Evolutionary conservation across 2,329 filamentous ascomycete genomes (phyloP), one percentile per base, ranked within the genome.

Genomic region (Zymoseptoria brevis): DNA sequence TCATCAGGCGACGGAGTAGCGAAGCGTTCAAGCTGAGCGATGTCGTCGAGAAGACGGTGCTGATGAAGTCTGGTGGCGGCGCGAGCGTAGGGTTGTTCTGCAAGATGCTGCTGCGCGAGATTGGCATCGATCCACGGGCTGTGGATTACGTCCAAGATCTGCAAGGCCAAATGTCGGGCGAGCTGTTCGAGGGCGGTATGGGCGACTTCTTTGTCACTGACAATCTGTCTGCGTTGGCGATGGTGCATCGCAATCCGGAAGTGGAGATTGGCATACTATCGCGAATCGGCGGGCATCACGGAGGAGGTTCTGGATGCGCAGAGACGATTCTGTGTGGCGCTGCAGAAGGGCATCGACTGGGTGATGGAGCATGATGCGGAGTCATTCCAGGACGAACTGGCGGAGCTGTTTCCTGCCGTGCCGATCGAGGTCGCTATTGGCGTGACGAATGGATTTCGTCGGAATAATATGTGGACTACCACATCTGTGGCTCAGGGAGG

Each of bases 31-130:
- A 60, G 19, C 41, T 63, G 24, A 16, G 54, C 6, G 63, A 67
- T 41, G 57, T 64, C 19, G 58, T 54, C 13, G 56, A 55, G 8
- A 54, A 52, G n/a, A 66, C 65, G 4, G 65, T 66, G 11, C 50
- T 64, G 41, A 64, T 67, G 65, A 66, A 67, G 50, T 63, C 60
- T 6, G 56, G 58, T 51, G 60, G 60, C 30, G 64, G 64, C 11
- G 65, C 63, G 8, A 67, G 65, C 55, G 62, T 62, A 8, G 65
- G 65, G 19, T 56, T 66, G n/a, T 67, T 63, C 60, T 63, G 64
- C 62, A 67, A 67, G 53, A 67, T 67, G 65, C 26, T 66, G 35
- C 60, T 67, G 11, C 65, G 65, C 45, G 65, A 67, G 55, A 59
- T 63, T 24, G 56, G 50, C 9, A 55, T 67, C 19, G 65, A 67